Conservation (phyloP, 2,329 filamentous ascomycete genomes). For the Akanthomyces dipterigenus region DNA sequence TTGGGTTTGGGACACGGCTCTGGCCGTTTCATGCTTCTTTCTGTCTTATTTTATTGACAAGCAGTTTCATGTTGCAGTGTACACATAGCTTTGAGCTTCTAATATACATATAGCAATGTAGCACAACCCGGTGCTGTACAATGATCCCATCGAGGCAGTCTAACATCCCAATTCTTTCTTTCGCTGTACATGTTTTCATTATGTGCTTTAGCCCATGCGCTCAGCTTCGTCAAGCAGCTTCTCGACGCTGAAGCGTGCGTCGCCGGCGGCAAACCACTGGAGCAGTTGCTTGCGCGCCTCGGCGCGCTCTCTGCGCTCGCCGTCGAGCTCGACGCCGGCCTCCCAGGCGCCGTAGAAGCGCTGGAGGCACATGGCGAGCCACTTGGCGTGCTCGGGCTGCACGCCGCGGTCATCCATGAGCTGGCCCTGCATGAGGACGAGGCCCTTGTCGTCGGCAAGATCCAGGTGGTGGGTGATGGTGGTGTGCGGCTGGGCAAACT, state of each 20-base stretch:
- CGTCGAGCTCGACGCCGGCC: conserved; percentile 29
- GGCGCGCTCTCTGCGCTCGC: conserved; percentile 46
- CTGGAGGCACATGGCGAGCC: conserved; percentile 87
- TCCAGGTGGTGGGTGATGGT: conserved; percentile 90
- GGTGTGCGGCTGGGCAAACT: conserved; percentile 87
- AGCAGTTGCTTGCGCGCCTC: conserved; percentile 63
- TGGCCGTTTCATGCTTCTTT: background rate
- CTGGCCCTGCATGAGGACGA: conserved; percentile 81
- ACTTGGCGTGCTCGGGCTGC: conserved; percentile 73
- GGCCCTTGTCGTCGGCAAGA: conserved; percentile 61
- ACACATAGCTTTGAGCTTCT: background rate
- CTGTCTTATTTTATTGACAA: background rate
- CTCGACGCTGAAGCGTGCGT: conserved; percentile 74
- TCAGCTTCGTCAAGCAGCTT: conserved; percentile 84
- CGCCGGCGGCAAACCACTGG: conserved; percentile 75
- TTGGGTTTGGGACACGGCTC: background rate
- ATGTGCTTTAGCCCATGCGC: conserved; percentile 51
- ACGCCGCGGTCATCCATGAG: conserved; percentile 73
- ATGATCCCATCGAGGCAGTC: background rate
- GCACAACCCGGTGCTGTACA: conserved; percentile 1
- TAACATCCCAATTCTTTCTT: background rate
- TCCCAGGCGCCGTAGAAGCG: conserved; percentile 76
- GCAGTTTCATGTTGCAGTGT: background rate
- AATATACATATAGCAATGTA: conserved; percentile 1
- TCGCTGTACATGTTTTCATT: background rate